Base-by-base conservation (phyloP, 257 asterid genomes). In the Solanum phureja region DNA sequence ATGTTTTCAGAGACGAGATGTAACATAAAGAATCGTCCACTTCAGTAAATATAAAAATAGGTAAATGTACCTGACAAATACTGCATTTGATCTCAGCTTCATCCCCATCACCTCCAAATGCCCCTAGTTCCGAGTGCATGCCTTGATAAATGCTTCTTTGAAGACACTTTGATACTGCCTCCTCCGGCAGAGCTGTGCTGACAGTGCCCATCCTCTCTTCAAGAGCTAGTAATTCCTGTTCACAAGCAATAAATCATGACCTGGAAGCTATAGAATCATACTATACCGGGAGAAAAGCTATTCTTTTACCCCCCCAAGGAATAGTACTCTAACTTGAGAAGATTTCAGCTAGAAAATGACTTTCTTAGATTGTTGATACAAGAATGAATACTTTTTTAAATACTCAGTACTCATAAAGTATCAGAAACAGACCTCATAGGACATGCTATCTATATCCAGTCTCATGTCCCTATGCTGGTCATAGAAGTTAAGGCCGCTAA, bases 141-240 rank as follows among this genome's bases (percentile, higher is more conserved):
- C 81, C 68, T 87, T 87, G 94, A 74, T 93, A 92, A 27, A 86
- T 87, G 89, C 93, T 93, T 91, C 90, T 91, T 76, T 31, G 90
- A 8, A 96, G 87, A 92, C 98, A 94, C 89, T 93, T 94, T 3
- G 94, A 90, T 84, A 95, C 62, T 86, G 95, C 94, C 86, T 94
- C 99, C 77, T 94, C 96, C 3, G 99, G 86, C 73, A 96, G 92
- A 6, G 98, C 95, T 2, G 98, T 96, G 90, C 98, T 96, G 64
- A 96, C 98, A 1, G 93, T 91, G 42, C 99, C 99, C 96, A 96
- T 96, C 88, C 93, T 93, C 87, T 96, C 99, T 91, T 91, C 99
- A 58, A 95, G 92, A 89, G 97, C 98, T 89, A 96, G 91, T 89
- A 96, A 91, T 87, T 96, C 99, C 99, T 96, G 94, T 86, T 79